Percentiles rank a stretch among this genome's conserved stretches.
phyloP scores from a whole-genome alignment of 2,329 filamentous ascomycete species.

The Drechslerella dactyloides region DNA sequence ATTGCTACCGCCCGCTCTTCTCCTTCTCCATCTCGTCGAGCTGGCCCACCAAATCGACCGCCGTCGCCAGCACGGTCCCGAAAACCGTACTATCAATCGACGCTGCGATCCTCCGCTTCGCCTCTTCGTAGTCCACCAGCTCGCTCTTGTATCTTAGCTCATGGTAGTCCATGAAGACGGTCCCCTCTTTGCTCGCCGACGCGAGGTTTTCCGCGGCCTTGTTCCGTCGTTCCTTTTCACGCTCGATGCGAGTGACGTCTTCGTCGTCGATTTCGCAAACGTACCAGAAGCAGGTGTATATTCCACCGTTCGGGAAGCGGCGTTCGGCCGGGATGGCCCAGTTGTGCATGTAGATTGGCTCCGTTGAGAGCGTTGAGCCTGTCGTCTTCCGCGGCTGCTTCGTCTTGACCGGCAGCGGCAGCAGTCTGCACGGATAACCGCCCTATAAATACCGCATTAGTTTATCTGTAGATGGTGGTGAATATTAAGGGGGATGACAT shows the following conservation, averaged over 20 bases:
- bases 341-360: conserved; percentile 50
- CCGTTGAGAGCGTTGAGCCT: conserved; percentile 18
- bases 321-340: conserved; percentile 32
- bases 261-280: conserved; percentile 45
- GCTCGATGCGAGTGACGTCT: conserved; percentile 35
- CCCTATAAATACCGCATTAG: conserved; percentile 9
- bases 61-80: conserved; percentile 34
- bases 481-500: neutral
- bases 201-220: conserved; percentile 21
- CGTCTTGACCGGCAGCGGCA: conserved; percentile 44
- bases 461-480: too few species aligned
- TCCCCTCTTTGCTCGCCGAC: conserved; percentile 6
- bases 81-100: conserved; percentile 44
- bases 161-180: conserved; percentile 44
- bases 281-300: conserved; percentile 47
- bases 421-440: conserved; percentile 42
- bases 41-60: conserved; percentile 31
- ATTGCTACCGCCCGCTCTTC: neutral
- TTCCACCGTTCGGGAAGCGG: conserved; percentile 32
- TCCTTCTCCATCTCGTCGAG: conserved; percentile 24
- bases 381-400: conserved; percentile 29
- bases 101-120: conserved; percentile 24
- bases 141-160: conserved; percentile 36
- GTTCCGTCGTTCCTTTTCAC: conserved; percentile 23
- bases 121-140: conserved; percentile 43